phyloP scores from a whole-genome alignment of 2,329 filamentous ascomycete genomes.

The Metarhizium sp. region DNA sequence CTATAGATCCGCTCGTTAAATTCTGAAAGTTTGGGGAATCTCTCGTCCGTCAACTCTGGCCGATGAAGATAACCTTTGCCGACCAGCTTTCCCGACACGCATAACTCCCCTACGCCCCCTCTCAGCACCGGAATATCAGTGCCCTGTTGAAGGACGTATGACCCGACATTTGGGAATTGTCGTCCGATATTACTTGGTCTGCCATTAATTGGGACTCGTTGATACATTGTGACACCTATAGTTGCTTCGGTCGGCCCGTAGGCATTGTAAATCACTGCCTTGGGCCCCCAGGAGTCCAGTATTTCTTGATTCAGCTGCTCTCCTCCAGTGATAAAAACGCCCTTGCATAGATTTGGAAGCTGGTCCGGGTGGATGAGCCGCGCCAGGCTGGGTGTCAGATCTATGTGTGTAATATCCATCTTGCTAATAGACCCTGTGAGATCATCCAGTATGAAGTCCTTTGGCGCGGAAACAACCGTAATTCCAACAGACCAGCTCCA shows the following conservation, averaged over 20 bases:
- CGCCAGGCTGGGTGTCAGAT: constrained; percentile 82
- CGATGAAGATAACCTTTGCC: constrained; percentile 84
- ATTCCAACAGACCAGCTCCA: constrained; percentile 94
- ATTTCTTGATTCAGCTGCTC: constrained; percentile 86
- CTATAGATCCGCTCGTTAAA: constrained; percentile 64
- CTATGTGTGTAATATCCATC: constrained; percentile 78
- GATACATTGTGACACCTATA: constrained; percentile 85
- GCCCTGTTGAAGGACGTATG: constrained; percentile 63
- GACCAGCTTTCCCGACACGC: constrained; percentile 77
- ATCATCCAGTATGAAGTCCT: constrained; percentile 80
- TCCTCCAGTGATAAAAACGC: constrained; percentile 89
- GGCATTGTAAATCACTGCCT: constrained; percentile 79
- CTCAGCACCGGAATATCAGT: constrained; percentile 63
- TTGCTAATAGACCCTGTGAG: constrained; percentile 61
- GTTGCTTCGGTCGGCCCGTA: constrained; percentile 90
- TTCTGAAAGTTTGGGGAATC: constrained; percentile 56
- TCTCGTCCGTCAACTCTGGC: constrained; percentile 63
- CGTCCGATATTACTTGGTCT: constrained; percentile 81
- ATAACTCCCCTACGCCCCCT: constrained; percentile 79
- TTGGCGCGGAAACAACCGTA: constrained; percentile 69
- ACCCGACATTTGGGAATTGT: constrained; percentile 81
- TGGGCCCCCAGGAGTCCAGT: constrained; percentile 72
- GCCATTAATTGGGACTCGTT: constrained; percentile 67
- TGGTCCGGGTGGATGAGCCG: constrained; percentile 69
- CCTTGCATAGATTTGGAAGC: constrained; percentile 67